Evolutionary conservation across 176 grass and related monocot genomes (phyloP).

Genomic region (Musa acuminata): DNA sequence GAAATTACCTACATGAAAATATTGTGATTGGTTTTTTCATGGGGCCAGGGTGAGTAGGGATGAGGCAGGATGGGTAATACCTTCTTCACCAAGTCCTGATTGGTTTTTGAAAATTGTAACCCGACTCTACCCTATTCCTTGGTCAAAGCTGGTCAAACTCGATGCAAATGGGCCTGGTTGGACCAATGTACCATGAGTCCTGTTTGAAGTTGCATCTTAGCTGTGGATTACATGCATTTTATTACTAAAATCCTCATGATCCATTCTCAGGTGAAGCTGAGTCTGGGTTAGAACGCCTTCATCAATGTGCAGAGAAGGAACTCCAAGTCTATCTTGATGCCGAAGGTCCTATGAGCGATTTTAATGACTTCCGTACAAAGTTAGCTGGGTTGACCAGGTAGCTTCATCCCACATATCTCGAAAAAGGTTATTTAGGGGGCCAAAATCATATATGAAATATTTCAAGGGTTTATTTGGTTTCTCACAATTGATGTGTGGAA

Average conservation of each 20-base stretch:
- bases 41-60: too few relatives aligned
- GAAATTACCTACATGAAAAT: too few relatives aligned
- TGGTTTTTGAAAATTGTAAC: too few relatives aligned
- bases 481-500: too few relatives aligned
- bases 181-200: too few relatives aligned
- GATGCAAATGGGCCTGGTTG: too few relatives aligned
- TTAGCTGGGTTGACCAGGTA: constrained; percentile 96
- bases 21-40: too few relatives aligned
- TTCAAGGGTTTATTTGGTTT: too few relatives aligned
- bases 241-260: constrained; percentile 19
- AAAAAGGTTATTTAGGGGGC: neutral
- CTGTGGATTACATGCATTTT: neutral
- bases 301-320: constrained; percentile 99
- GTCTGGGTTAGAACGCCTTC: constrained; percentile 91
- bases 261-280: constrained; percentile 78
- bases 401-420: neutral
- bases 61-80: too few relatives aligned
- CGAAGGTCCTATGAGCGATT: constrained; percentile 79
- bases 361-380: constrained; percentile 98
- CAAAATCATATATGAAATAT: neutral
- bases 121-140: too few relatives aligned
- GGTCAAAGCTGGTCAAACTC: too few relatives aligned
- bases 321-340: constrained; percentile 91
- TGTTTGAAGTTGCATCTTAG: neutral
- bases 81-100: too few relatives aligned